Conservation (phyloP, 208 protist species). For the Acanthamoeba quina region DNA sequence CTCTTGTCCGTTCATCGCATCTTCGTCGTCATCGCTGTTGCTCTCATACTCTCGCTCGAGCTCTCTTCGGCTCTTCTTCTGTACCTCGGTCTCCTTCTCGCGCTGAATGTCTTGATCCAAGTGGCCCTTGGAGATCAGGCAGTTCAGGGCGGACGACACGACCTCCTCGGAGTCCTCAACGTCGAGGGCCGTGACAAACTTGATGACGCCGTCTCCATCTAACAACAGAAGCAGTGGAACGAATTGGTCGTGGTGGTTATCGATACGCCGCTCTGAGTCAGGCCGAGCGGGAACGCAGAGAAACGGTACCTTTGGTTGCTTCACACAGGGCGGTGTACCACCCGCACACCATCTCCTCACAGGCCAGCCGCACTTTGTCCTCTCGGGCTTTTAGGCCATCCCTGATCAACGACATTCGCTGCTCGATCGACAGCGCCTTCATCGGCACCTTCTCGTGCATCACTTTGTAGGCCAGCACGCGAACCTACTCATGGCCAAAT, state of each 20-base stretch:
- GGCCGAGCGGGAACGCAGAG: background rate
- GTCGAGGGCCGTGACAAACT: background rate
- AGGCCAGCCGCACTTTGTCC: conserved; percentile 10
- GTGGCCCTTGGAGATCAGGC: conserved; percentile 1
- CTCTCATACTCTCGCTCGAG: background rate
- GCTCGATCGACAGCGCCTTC: conserved; percentile 50
- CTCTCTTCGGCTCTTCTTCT: background rate
- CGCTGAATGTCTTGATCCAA: conserved; percentile 36
- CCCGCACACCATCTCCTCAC: conserved; percentile 55
- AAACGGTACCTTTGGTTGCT: background rate
- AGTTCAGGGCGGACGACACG: background rate
- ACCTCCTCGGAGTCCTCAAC: conserved; percentile 19
- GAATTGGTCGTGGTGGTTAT: too few relatives aligned
- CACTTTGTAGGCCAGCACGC: conserved; percentile 4
- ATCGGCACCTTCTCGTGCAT: conserved; percentile 23
- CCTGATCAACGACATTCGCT: conserved; percentile 15
- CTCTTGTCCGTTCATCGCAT: background rate
- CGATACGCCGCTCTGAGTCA: background rate
- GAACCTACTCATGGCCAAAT: background rate
- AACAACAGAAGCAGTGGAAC: too few relatives aligned
- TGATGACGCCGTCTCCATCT: too few relatives aligned
- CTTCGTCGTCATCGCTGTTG: conserved; percentile 39
- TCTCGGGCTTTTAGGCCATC: conserved; percentile 10
- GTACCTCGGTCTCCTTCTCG: conserved; percentile 38
- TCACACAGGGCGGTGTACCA: conserved; percentile 28